phyloP scores from a whole-genome alignment of 2,329 filamentous ascomycete species.

The Aspergillus sp. region DNA sequence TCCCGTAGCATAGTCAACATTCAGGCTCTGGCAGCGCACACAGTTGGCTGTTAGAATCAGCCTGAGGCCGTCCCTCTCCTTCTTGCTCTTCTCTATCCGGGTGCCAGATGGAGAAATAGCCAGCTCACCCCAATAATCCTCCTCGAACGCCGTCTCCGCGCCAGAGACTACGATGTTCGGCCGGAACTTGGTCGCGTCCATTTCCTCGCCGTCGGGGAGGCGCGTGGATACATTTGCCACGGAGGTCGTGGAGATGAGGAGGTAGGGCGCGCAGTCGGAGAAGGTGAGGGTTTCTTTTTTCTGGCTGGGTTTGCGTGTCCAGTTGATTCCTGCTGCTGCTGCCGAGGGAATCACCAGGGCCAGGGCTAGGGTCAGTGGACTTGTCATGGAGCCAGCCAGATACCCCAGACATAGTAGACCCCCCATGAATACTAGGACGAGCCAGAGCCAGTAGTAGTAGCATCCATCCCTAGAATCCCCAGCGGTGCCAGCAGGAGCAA shows the following conservation, averaged over 20 bases:
- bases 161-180: constrained; percentile 63
- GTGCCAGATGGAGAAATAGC: too few relatives aligned
- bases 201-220: constrained; percentile 39
- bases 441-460: background rate
- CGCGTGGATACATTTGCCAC: constrained; percentile 55
- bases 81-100: too few relatives aligned
- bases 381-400: background rate
- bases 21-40: constrained; percentile 57
- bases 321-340: background rate
- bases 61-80: constrained; percentile 14
- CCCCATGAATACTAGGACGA: background rate
- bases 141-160: constrained; percentile 49
- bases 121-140: constrained; percentile 64
- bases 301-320: too few relatives aligned
- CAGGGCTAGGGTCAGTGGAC: too few relatives aligned
- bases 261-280: constrained; percentile 46
- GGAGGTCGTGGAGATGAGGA: constrained; percentile 62
- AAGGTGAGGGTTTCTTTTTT: constrained; percentile 18
- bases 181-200: constrained; percentile 61
- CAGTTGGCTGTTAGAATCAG: constrained; percentile 61
- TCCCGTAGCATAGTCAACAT: constrained; percentile 62
- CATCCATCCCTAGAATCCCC: constrained; percentile 8
- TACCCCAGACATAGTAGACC: constrained; percentile 6
- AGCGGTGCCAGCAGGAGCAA: constrained; percentile 37
- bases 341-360: background rate